These are phyloP conservation scores for Trichopus zeylanicus DNA, from an alignment of 116 monocot genomes.

Conservation along the genomic window DNA sequence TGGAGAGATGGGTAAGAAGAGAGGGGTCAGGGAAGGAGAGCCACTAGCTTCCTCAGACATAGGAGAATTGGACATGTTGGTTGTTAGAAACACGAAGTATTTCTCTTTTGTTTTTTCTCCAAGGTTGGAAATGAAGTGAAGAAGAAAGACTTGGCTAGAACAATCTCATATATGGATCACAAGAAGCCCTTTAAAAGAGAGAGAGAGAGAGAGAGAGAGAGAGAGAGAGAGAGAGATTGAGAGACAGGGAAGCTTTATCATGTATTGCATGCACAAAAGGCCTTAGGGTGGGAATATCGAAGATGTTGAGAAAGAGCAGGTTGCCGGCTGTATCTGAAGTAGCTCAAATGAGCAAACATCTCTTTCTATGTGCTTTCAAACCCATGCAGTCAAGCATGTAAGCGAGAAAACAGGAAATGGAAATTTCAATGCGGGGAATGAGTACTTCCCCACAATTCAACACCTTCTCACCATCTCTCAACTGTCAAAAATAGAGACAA, in stretches of 20 bases:
- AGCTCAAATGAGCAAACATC: neutral
- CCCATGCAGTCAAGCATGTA: neutral
- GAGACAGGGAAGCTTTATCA: no score
- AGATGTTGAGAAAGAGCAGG: neutral
- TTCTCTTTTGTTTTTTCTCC: no score
- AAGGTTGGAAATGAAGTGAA: neutral
- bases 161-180: neutral
- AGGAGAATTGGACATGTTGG: neutral
- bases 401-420: neutral
- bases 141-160: neutral
- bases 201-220: no score
- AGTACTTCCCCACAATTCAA: no score
- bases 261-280: no score
- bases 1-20: no score
- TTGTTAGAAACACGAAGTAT: neutral
- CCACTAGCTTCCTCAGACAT: neutral
- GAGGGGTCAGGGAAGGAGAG: no score
- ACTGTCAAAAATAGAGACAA: neutral
- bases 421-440: neutral
- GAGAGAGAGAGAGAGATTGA: neutral
- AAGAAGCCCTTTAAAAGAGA: constrained; percentile 4
- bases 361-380: neutral
- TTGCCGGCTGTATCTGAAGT: no score
- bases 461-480: neutral
- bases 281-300: neutral